These are phyloP conservation scores for Acorus gramineus DNA, from an alignment of 106 monocot species.

Conservation along the genomic window DNA sequence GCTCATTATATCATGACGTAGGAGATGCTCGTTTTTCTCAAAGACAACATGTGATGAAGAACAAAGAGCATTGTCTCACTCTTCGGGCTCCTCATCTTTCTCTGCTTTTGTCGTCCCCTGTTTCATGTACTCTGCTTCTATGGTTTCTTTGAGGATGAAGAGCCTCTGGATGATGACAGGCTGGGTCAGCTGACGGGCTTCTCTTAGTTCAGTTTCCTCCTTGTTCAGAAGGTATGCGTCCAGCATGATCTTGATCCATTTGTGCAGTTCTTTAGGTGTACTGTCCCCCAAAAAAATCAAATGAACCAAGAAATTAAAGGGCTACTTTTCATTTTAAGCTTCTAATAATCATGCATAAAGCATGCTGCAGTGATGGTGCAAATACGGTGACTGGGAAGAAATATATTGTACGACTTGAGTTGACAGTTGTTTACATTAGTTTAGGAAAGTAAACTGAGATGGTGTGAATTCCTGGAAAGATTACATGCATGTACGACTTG, in stretches of 20 bases:
- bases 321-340: too few species aligned
- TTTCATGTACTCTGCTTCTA: constrained; percentile 83
- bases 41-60: too few species aligned
- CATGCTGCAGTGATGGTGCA: too few species aligned
- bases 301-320: neutral
- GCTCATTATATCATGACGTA: too few species aligned
- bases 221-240: constrained; percentile 80
- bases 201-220: constrained; percentile 72
- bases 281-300: constrained; percentile 20
- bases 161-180: constrained; percentile 90
- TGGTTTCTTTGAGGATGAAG: constrained; percentile 66
- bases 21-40: too few species aligned
- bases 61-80: neutral
- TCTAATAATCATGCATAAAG: too few species aligned
- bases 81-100: constrained; percentile 15
- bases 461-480: too few species aligned
- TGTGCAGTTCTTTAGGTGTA: constrained; percentile 88
- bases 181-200: constrained; percentile 65
- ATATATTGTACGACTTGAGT: too few species aligned
- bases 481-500: too few species aligned
- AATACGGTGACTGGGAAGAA: too few species aligned
- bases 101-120: constrained; percentile 3
- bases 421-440: too few species aligned
- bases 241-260: constrained; percentile 88
- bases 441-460: too few species aligned